Conservation (phyloP, 495 filamentous ascomycete species). For the Penicilliopsis zonata region DNA sequence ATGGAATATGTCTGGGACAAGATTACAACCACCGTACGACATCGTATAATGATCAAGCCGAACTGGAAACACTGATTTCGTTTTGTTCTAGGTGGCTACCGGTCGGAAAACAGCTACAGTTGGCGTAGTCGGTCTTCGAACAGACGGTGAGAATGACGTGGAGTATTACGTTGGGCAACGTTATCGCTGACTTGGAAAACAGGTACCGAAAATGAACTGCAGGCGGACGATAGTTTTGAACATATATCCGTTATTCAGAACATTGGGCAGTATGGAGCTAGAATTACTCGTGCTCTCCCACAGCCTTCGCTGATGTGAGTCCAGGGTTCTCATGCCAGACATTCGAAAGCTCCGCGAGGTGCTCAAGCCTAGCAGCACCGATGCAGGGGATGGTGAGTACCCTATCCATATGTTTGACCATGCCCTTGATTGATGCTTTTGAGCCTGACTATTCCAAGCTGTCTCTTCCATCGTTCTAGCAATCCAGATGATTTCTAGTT, state of each 20-base stretch:
- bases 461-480: slow-evolving; percentile 80
- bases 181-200: slow-evolving; percentile 6
- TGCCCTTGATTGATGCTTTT: background rate
- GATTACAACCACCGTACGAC: slow-evolving; percentile 64
- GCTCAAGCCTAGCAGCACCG: slow-evolving; percentile 54
- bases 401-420: no score
- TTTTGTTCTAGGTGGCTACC: slow-evolving; percentile 50
- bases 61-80: slow-evolving; percentile 4
- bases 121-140: slow-evolving; percentile 73
- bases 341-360: slow-evolving; percentile 48
- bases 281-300: background rate
- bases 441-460: slow-evolving; percentile 26
- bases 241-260: slow-evolving; percentile 65
- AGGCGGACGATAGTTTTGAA: slow-evolving; percentile 52
- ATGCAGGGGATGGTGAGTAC: slow-evolving; percentile 58
- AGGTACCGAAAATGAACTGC: slow-evolving; percentile 59
- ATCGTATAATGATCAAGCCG: background rate
- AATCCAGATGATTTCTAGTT: slow-evolving; percentile 68
- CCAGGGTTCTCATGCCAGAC: slow-evolving; percentile 55
- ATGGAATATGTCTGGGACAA: slow-evolving; percentile 97
- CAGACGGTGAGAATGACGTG: slow-evolving; percentile 42
- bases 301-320: slow-evolving; percentile 1
- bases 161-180: background rate
- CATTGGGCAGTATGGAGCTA: slow-evolving; percentile 46
- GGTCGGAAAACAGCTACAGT: slow-evolving; percentile 70